These are phyloP conservation scores for Polygonum aviculare DNA, from an alignment of 148 eudicot species.

Conservation along the genomic window DNA sequence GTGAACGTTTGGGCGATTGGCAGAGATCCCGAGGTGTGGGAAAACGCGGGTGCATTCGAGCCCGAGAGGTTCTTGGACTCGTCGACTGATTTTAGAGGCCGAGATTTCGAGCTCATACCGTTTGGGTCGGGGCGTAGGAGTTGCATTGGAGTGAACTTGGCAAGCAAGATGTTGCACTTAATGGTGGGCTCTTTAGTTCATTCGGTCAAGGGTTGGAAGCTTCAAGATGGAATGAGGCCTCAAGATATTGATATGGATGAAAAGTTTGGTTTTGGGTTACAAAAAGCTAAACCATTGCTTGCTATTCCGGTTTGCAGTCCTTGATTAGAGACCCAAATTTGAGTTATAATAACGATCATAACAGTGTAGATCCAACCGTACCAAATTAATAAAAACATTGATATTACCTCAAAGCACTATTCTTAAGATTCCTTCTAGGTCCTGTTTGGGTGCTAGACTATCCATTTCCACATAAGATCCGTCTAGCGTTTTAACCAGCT, in stretches of 20 bases:
- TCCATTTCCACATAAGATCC: too few relatives aligned
- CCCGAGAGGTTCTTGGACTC: conserved; percentile 47
- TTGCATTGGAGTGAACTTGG: conserved; percentile 45
- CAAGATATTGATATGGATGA: conserved; percentile 25
- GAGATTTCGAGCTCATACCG: conserved; percentile 45
- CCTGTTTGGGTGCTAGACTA: too few relatives aligned
- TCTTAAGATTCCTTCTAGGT: too few relatives aligned
- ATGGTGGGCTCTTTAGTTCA: conserved; percentile 37
- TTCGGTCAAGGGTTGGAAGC: conserved; percentile 34
- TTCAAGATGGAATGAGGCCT: conserved; percentile 17
- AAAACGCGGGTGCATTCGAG: conserved; percentile 26
- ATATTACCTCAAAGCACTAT: too few relatives aligned
- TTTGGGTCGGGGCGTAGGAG: conserved; percentile 52
- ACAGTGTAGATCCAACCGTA: too few relatives aligned
- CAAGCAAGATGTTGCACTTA: conserved; percentile 10
- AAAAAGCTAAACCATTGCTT: conserved; percentile 15
- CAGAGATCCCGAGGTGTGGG: conserved; percentile 36
- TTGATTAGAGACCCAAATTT: too few relatives aligned
- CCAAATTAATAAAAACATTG: too few relatives aligned
- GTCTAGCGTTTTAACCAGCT: too few relatives aligned
- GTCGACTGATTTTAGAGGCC: conserved; percentile 33
- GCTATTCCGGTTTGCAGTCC: not conserved
- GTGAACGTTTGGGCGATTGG: conserved; percentile 52
- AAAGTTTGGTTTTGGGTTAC: conserved; percentile 26
- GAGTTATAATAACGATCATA: too few relatives aligned